Evolutionary conservation across 768 basidiomycete species (phyloP), one percentile per base, ranked within the genome.

Genomic region (Psilocybe subaeruginosa): DNA sequence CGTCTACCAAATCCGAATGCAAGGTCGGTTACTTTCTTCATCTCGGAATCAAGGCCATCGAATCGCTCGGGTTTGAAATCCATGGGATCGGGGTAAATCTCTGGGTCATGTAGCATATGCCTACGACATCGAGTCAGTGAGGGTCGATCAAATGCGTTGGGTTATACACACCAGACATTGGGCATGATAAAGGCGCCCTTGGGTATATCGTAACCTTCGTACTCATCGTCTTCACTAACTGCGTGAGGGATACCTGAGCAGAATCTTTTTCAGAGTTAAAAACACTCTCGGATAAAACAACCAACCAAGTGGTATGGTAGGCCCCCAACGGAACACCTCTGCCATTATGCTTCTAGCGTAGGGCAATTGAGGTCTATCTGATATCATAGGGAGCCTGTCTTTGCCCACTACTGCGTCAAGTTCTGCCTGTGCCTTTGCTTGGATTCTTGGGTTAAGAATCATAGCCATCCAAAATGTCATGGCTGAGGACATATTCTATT

Each of bases 1-100:
- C 80, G 76, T 14, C 82, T 74, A 29, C 77, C 77, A 50, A 77
- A 78, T 14, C 72, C 72, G 57, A 71, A 73, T 8, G 52, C 64
- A 45, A 66, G 54, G 19, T 67, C 62, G 11, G 61, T 64, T 6
- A 56, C 60, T 4, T 60, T 59, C 41, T 72, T 52, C 59, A 58
- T 52, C 8, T 53, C 61, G 7, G 33, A 73, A 54, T 79, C 74
- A 4, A 71, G 63, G 1, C 53, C 57, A 1, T 66, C 41, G 50
- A 71, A 72, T 4, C 72, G 66, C 2, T 67, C 64, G 3, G 72
- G 72, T 45, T 68, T 62, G 48, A 73, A 73, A 6, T 45, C 54
- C 52, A 63, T 65, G 1, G 70, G 72, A 47, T 70, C 63, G 7
- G 68, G 62, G 46, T 70, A 73, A 8, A 58, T 49, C 2, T 60